A percentile compares a stretch with the other conserved stretches of the same genome.
Evolutionary conservation across 2,329 filamentous ascomycete species (phyloP).

Genomic region (Lachnellula arida): DNA sequence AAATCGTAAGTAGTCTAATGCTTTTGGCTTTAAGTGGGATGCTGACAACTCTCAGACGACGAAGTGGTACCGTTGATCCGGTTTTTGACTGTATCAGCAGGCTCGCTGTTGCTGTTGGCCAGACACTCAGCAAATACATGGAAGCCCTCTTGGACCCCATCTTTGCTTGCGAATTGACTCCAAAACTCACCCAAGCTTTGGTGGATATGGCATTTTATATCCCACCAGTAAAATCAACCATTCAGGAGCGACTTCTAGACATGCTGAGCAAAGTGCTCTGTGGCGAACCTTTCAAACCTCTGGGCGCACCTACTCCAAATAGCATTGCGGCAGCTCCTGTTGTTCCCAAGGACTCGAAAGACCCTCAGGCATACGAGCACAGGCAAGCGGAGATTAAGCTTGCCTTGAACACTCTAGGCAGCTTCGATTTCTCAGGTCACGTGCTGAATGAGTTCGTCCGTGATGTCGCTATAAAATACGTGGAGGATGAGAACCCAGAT

Average conservation of each 20-base stretch:
- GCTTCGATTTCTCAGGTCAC: slow-evolving; percentile 90
- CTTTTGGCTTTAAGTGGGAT: not conserved
- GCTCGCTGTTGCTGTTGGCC: slow-evolving; percentile 88
- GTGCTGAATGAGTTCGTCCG: slow-evolving; percentile 97
- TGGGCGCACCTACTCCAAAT: slow-evolving; percentile 82
- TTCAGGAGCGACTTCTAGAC: slow-evolving; percentile 89
- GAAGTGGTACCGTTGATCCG: slow-evolving; percentile 53
- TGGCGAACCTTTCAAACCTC: slow-evolving; percentile 83
- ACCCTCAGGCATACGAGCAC: slow-evolving; percentile 74
- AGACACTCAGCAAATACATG: slow-evolving; percentile 98
- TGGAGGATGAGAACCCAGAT: slow-evolving; percentile 90
- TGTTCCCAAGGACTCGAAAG: slow-evolving; percentile 81
- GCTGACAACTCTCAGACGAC: slow-evolving; percentile 37
- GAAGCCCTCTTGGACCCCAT: slow-evolving; percentile 92
- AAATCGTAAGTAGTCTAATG: slow-evolving; percentile 55
- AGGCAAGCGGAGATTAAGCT: slow-evolving; percentile 85
- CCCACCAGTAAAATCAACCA: slow-evolving; percentile 84
- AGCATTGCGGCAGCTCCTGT: slow-evolving; percentile 76
- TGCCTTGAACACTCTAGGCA: slow-evolving; percentile 91
- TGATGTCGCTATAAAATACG: slow-evolving; percentile 96
- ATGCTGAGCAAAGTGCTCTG: slow-evolving; percentile 93
- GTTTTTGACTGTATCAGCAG: slow-evolving; percentile 98
- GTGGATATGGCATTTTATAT: slow-evolving; percentile 99
- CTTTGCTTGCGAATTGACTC: slow-evolving; percentile 91
- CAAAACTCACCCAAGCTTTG: slow-evolving; percentile 88